These are phyloP conservation scores for Cryomyces minteri DNA, from an alignment of 495 filamentous ascomycete genomes.

Conservation along the genomic window DNA sequence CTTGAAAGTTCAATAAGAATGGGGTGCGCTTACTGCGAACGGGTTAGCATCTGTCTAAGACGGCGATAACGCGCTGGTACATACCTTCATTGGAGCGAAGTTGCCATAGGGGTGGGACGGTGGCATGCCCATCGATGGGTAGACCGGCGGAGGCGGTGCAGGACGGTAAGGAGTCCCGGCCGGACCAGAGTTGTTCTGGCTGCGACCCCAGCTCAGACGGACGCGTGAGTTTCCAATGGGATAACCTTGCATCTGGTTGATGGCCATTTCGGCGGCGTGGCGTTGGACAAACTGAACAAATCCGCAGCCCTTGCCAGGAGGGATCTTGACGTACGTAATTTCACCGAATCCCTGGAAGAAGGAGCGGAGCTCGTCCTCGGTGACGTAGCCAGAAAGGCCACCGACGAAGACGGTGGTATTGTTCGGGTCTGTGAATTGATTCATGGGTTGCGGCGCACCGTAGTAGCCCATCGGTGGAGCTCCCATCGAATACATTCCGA, in stretches of 20 bases:
- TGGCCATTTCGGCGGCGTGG: slow-evolving; percentile 98
- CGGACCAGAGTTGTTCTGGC: slow-evolving; percentile 96
- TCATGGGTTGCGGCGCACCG: slow-evolving; percentile 85
- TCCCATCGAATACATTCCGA: slow-evolving; percentile 45
- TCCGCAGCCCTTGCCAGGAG: slow-evolving; percentile 94
- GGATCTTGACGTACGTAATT: slow-evolving; percentile 99
- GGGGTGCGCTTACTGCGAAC: background rate
- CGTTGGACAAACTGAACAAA: slow-evolving; percentile 99
- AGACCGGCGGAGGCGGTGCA: slow-evolving; percentile 78
- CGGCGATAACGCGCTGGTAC: slow-evolving; percentile 4
- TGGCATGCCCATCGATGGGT: slow-evolving; percentile 64
- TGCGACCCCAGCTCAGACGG: slow-evolving; percentile 89
- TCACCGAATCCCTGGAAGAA: slow-evolving; percentile 99
- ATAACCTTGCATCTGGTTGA: slow-evolving; percentile 99
- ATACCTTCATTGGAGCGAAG: slow-evolving; percentile 60
- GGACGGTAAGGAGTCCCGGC: slow-evolving; percentile 95
- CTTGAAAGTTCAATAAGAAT: background rate
- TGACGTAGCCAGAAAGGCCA: slow-evolving; percentile 93
- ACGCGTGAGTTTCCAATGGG: slow-evolving; percentile 98
- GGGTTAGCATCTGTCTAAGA: background rate
- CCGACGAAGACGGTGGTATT: slow-evolving; percentile 99
- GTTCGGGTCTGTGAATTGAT: slow-evolving; percentile 99
- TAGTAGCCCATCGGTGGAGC: slow-evolving; percentile 68
- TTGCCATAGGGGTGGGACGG: slow-evolving; percentile 54
- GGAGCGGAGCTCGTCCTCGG: slow-evolving; percentile 94